These are phyloP conservation scores for Casuarina equisetifolia DNA, from an alignment of 306 rosid genomes.

Conservation along the genomic window DNA sequence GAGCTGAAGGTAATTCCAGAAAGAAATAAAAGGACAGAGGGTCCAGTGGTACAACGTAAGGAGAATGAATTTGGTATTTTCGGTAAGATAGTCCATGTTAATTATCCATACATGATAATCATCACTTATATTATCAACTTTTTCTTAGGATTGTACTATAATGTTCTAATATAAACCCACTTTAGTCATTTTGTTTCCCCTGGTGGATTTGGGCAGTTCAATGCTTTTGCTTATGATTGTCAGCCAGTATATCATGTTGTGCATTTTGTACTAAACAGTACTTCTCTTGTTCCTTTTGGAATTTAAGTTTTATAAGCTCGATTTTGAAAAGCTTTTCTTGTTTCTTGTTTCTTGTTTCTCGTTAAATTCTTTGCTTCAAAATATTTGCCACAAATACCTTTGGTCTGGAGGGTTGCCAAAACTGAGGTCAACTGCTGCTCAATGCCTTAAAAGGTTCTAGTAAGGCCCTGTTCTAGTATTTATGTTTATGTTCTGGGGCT, in stretches of 20 bases:
- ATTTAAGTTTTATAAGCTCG: not conserved
- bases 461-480: not conserved
- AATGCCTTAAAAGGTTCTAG: not conserved
- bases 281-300: not conserved
- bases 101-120: not conserved
- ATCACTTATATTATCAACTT: not conserved
- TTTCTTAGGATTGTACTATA: not conserved
- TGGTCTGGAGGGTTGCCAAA: not conserved
- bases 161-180: not conserved
- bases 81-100: constrained; percentile 48
- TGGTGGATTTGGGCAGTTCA: not conserved
- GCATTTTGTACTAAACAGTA: not conserved
- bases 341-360: not conserved
- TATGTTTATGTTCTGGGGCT: not conserved
- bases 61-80: constrained; percentile 36
- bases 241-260: not conserved
- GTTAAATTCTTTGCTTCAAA: not conserved
- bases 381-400: too few relatives aligned
- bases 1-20: constrained; percentile 57
- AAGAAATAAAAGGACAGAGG: constrained; percentile 28
- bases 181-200: not conserved
- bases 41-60: constrained; percentile 32
- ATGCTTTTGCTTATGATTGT: not conserved
- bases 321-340: not conserved
- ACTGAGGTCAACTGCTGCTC: not conserved